phyloP scores from a whole-genome alignment of 306 rosid species.

The Gynostemma pentaphyllum region DNA sequence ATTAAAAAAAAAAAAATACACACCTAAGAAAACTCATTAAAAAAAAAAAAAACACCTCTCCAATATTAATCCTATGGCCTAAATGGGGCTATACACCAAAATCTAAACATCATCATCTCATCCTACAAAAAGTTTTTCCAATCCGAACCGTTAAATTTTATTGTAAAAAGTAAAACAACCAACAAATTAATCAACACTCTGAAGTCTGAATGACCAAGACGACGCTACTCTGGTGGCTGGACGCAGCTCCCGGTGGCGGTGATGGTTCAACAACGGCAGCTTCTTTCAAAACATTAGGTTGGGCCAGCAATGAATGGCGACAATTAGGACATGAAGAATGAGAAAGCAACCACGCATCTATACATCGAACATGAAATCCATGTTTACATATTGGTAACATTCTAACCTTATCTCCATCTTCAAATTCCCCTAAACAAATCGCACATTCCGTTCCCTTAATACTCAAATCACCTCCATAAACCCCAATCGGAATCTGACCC shows the following conservation, averaged over 20 bases:
- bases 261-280: not conserved
- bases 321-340: conserved; percentile 63
- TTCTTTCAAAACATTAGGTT: not conserved
- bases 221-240: conserved; percentile 11
- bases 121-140: too few relatives aligned
- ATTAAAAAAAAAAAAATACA: too few relatives aligned
- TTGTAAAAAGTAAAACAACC: too few relatives aligned
- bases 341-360: conserved; percentile 45
- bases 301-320: conserved; percentile 34
- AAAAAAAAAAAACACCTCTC: too few relatives aligned
- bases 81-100: too few relatives aligned
- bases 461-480: conserved; percentile 19
- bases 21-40: too few relatives aligned
- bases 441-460: conserved; percentile 49
- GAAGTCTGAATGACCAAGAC: conserved; percentile 20
- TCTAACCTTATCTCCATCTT: conserved; percentile 40
- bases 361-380: conserved; percentile 54
- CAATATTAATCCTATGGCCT: too few relatives aligned
- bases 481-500: conserved; percentile 36
- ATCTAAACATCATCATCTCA: too few relatives aligned
- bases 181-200: too few relatives aligned
- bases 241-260: conserved; percentile 5
- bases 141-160: too few relatives aligned
- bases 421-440: conserved; percentile 49
- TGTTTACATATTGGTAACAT: conserved; percentile 54